Evolutionary conservation across 306 rosid species (phyloP), one percentile per base, ranked within the genome.

Genomic region (Vachellia pachyceras): DNA sequence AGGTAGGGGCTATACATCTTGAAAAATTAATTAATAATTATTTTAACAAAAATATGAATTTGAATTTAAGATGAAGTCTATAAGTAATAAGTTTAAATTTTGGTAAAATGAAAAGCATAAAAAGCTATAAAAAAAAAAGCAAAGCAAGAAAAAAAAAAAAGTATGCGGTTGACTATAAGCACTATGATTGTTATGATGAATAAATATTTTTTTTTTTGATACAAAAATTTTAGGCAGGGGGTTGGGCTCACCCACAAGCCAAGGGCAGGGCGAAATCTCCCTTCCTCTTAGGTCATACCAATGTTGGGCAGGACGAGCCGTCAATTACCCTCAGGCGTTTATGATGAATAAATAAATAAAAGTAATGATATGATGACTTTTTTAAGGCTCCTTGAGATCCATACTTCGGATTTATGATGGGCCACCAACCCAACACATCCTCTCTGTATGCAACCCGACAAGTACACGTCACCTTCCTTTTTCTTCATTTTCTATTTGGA

Each of bases 391-490:
- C 65, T 23, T 58, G 2, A 20, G 65, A 58, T 58, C 65, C 65
- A 4, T 58, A 1, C 17, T 23, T 1, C 23, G 36, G 36, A 58
- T 58, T 58, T 58, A 23, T 58, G 65, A 58, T 58, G 35, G 36
- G 15, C 36, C 65, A 58, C 65, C 65, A 58, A 58, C 65, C 65
- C 65, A 58, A 58, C 65, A 57, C 14, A 8, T 57, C 12, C 63
- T 20, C 65, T 23, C 15, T 23, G 13, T 9, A 0, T 10, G 6
- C 35, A 58, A 18, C 10, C 17, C 17, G 23, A 3, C 3, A 10
- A 1, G 36, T 23, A 10, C 65, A 1, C 36, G 11, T 23, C 36
- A 9, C 14, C 65, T 10, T 8, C 64, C 5, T 1, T 57, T 57
- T 57, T 57, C 58, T 54, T 54, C 35, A 20, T 58, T 23, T 22